Evolutionary conservation across 768 basidiomycete genomes (phyloP), one percentile per base, ranked within the genome.

Genomic region (Heimioporus sp.): DNA sequence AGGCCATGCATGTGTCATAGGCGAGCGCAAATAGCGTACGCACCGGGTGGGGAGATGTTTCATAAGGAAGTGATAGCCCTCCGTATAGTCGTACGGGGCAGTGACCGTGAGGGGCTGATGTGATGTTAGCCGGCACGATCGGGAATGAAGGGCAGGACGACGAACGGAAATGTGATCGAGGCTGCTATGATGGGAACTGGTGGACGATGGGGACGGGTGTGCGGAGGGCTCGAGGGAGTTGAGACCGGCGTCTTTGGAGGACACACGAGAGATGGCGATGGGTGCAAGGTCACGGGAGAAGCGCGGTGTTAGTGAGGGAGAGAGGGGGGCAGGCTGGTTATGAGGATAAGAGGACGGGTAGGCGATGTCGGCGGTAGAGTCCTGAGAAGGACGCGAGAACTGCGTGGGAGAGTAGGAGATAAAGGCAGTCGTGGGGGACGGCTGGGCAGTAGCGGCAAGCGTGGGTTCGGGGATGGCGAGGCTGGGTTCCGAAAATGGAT

Each of bases 61-160:
- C 92, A 98, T 98, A 59, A 98, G 76, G 67, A 90, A 91, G 68
- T 97, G 96, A 66, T 98, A 98, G 19, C 93, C 93, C 74, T 97
- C 89, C 15, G 92, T 96, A 63, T 98, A 97, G 66, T 96, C 93
- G 65, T 93, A 96, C 5, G 92, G 89, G 63, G 80, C 77, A 15
- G 84, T 81, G 41, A 86, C 77, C 30, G 54, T 78, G 43, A 80
- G 83, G 67, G 72, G 82, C 76, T 75, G 78, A 73, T 75, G 90
- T 71, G 73, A 79, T 73, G 74, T 78, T 53, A 80, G 56, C 75
- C 71, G 5, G 74, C 75, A 30, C 66, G 62, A 48, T 64, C 62
- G 7, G 59, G 64, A 44, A 53, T 21, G 40, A 39, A 49, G 43
- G 42, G 45, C 2, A 7, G 38, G 31, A 44, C n/a, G 17, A 66